These are phyloP conservation scores for Phlebiopsis flavidoalba DNA, from an alignment of 768 basidiomycete genomes.

Conservation along the genomic window DNA sequence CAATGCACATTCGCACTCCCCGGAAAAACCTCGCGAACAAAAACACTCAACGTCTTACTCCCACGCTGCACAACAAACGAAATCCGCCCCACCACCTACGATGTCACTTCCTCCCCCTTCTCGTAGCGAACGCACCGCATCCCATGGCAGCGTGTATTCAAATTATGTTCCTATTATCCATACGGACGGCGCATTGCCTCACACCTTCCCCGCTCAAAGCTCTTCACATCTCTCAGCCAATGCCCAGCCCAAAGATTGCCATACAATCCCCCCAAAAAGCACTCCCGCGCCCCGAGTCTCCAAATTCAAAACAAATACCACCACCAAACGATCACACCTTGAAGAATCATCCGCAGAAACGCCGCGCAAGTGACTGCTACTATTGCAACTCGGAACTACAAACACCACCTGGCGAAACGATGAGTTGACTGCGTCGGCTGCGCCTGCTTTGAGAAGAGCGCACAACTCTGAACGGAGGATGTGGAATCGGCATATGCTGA, in stretches of 20 bases:
- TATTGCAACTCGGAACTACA: conserved; percentile 76
- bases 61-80: conserved; percentile 15
- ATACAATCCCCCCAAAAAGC: conserved; percentile 8
- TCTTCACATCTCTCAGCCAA: conserved; percentile 9
- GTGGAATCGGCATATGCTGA: conserved; percentile 87
- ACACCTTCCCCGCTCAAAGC: conserved; percentile 34
- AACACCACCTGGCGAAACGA: conserved; percentile 76
- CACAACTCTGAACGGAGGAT: conserved; percentile 71
- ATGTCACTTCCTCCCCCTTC: conserved; percentile 26
- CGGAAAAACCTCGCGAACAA: conserved; percentile 15
- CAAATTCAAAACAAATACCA: neutral
- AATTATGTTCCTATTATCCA: conserved; percentile 64
- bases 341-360: conserved; percentile 22
- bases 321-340: neutral
- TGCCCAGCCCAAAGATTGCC: conserved; percentile 10
- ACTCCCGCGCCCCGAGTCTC: conserved; percentile 7
- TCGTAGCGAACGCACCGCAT: conserved; percentile 31
- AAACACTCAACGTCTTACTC: neutral
- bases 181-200: conserved; percentile 40
- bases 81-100: neutral
- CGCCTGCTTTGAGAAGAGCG: conserved; percentile 74
- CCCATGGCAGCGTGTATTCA: conserved; percentile 46
- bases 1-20: conserved; percentile 40
- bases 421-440: conserved; percentile 60
- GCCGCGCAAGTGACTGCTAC: conserved; percentile 63